Conservation (phyloP, 2,329 filamentous ascomycete species). For the Purpureocillium lavendulum region DNA sequence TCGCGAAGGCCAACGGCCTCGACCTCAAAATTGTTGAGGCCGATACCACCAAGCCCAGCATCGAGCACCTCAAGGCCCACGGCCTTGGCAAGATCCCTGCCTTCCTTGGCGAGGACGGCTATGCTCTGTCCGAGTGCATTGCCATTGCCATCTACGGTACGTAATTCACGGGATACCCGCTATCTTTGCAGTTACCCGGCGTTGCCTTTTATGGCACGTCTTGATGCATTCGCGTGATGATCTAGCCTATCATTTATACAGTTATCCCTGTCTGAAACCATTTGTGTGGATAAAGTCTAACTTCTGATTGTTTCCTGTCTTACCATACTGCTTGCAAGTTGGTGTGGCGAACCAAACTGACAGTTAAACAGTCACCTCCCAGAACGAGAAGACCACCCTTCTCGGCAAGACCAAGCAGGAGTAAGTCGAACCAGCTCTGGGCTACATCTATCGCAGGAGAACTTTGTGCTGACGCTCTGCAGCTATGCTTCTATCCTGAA, state of each 20-base stretch:
- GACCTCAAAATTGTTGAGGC: constrained; percentile 79
- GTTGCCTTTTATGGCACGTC: no score
- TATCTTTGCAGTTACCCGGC: neutral
- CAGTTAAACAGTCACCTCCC: constrained; percentile 70
- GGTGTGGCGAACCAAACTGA: constrained; percentile 19
- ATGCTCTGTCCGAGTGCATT: constrained; percentile 78
- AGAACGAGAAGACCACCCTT: constrained; percentile 99
- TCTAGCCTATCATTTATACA: constrained; percentile 63
- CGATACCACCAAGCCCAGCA: constrained; percentile 53
- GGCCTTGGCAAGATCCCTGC: constrained; percentile 85
- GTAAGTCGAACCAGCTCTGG: constrained; percentile 35
- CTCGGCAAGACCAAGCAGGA: constrained; percentile 99
- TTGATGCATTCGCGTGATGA: constrained; percentile 49
- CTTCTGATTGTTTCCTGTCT: constrained; percentile 55
- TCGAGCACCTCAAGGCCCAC: constrained; percentile 80
- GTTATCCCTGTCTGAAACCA: constrained; percentile 98
- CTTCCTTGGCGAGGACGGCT: constrained; percentile 89
- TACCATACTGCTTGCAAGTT: constrained; percentile 4
- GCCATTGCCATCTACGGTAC: constrained; percentile 97
- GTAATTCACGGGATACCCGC: constrained; percentile 25
- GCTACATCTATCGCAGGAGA: neutral
- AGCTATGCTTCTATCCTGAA: constrained; percentile 92
- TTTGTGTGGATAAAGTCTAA: constrained; percentile 83
- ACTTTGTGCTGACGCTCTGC: constrained; percentile 13
- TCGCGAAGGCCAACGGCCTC: constrained; percentile 95